Conservation (phyloP, 371 early-diverging fungal genomes). For the Mortierella sp. region DNA sequence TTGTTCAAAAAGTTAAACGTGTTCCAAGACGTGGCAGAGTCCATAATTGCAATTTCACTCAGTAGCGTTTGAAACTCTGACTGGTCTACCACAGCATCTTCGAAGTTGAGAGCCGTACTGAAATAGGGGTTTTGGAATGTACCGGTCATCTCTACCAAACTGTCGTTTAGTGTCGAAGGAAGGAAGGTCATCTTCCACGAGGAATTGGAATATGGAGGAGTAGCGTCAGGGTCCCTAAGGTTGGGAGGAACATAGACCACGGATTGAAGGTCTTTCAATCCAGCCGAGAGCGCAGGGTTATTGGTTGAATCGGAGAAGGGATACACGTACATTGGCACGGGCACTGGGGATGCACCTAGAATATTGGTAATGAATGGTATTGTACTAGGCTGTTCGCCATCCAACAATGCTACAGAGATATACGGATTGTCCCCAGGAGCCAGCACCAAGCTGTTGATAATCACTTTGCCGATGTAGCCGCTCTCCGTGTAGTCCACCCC, state of each 20-base stretch:
- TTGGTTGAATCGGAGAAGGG: background rate
- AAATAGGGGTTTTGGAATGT: slow-evolving; percentile 12
- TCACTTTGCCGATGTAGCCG: background rate
- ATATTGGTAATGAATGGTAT: background rate
- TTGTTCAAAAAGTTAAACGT: background rate
- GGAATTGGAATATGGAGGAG: background rate
- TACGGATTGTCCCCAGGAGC: slow-evolving; percentile 15
- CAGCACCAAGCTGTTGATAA: slow-evolving; percentile 1
- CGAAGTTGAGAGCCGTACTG: background rate
- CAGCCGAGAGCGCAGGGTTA: slow-evolving; percentile 29
- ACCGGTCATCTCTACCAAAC: slow-evolving; percentile 6
- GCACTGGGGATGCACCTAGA: background rate
- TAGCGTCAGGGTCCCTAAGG: background rate
- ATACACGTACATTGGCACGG: background rate
- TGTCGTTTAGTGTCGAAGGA: slow-evolving; percentile 10
- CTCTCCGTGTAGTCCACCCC: background rate
- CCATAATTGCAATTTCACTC: background rate
- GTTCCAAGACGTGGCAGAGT: background rate
- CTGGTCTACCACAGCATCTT: background rate
- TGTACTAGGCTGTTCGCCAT: background rate
- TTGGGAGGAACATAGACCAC: background rate
- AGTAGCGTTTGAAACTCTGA: background rate
- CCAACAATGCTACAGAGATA: background rate
- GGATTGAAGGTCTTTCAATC: background rate
- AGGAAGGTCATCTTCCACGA: slow-evolving; percentile 13